Base-by-base conservation (phyloP, 2,329 filamentous ascomycete genomes). In the Aspergillus tamarii region DNA sequence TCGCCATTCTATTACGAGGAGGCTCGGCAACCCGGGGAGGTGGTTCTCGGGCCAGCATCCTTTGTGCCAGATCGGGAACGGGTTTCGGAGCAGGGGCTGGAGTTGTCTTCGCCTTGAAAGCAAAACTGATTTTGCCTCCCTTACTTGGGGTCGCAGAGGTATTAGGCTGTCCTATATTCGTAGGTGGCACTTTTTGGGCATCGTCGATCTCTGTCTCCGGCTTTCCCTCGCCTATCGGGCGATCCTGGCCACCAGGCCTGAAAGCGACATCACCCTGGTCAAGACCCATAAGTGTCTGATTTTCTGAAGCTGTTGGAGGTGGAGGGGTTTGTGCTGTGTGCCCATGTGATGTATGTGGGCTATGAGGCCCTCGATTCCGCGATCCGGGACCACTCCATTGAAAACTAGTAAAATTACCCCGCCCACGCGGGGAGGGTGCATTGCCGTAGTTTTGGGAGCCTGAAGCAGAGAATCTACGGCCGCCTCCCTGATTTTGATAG, bases 81-180 rank as follows among this genome's bases (percentile, higher is more conserved):
- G 82, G 78, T 66, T 84, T 84, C 54, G 81, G 80, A 62, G 83
- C 82, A 65, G 85, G 81, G 30, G 82, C 80, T 23, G 89, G 83
- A 3, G 85, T 83, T 26, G 88, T 87, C 74, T 91, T 94, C 62
- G 89, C 86, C 76, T 97, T 97, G 78, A 98, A 93, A 1, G 93
- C 93, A 76, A 98, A 98, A 76, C 93, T 96, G 73, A 97, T 96
- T 78, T 94, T 95, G 52, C 88, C 88, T 3, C 82, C 81, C 63
- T 83, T 81, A 73, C 83, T 76, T 64, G 78, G 73, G 64, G 85
- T 82, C n/a, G 86, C 82, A 6, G 86, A 84, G 2, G 83, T 81
- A 23, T 85, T 82, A 2, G 84, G 79, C 45, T 86, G 81, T 62
- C 86, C 85, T 62, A 78, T 82, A 12, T 16, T 54, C 56, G 83